Evolutionary conservation across 1,139 yeast genomes (phyloP), one percentile per base, ranked within the genome.

Genomic region (Barnettozyma hawaiiensis): DNA sequence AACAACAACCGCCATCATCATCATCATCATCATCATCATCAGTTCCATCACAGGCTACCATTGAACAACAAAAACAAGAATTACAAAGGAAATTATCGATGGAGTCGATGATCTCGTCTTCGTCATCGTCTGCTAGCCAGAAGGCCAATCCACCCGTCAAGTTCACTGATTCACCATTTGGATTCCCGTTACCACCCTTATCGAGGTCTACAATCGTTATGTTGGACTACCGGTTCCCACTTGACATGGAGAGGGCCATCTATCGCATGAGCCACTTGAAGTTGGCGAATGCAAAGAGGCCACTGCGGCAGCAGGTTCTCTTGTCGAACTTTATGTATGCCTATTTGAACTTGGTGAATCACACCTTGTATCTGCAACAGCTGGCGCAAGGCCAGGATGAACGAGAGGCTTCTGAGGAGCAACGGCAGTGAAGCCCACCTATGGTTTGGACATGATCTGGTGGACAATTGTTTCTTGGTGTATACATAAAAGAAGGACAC

Each of bases 241-340:
- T 92, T 37, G 96, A 90, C 61, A 95, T 92, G 37, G 98, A 94
- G 63, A 73, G 98, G 36, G 97, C 98, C 1, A 85, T 94, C 43
- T 92, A 92, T 62, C 70, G 98, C 46, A 71, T 94, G 47, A 85
- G 96, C 35, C 98, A 92, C 63, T 67, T 92, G 60, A 92, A 92
- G 62, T 71, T 92, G 52, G 96, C 97, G 32, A 95, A 94, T 59
- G 94, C 97, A 1, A 85, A 87, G 58, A 70, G 97, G 45, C 95
- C 95, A 16, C 68, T 92, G 47, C 73, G 90, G 29, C 97, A 94
- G 59, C 98, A 92, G 61, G 98, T 92, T 3, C 64, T 92, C 40
- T 66, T 92, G 51, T 86, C 96, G 45, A 94, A 94, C 62, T 92
- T 92, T 73, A 92, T 92, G 98, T 92, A 92, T 61, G 94, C 97